Evolutionary conservation across 1,284 basidiomycete species (phyloP).

Genomic region (Meira miltonrushii): DNA sequence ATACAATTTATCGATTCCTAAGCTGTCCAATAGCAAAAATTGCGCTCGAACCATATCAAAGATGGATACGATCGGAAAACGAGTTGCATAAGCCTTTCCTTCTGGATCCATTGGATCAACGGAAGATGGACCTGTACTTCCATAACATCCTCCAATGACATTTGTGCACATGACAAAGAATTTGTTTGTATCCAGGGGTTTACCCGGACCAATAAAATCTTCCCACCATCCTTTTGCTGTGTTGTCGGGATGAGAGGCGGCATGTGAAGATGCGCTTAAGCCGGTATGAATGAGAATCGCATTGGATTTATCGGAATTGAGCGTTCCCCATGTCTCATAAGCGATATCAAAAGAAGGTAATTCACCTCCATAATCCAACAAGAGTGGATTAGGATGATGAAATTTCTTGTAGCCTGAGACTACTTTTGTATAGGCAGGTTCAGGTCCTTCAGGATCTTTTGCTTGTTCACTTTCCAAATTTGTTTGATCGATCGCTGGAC

Average conservation of each 20-base stretch:
- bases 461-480: slow-evolving; percentile 1
- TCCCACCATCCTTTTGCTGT: slow-evolving; percentile 94
- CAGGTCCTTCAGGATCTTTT: slow-evolving; percentile 47
- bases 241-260: slow-evolving; percentile 74
- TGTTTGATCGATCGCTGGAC: slow-evolving; percentile 8
- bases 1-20: slow-evolving; percentile 79
- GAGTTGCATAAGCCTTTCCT: slow-evolving; percentile 69
- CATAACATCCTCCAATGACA: slow-evolving; percentile 94
- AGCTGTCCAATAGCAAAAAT: slow-evolving; percentile 75
- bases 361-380: slow-evolving; percentile 67
- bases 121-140: slow-evolving; percentile 87
- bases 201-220: slow-evolving; percentile 88
- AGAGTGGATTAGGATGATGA: slow-evolving; percentile 58
- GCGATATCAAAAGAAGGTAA: slow-evolving; percentile 77
- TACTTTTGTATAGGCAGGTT: slow-evolving; percentile 55
- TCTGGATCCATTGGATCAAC: slow-evolving; percentile 61
- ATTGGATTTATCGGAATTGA: slow-evolving; percentile 74
- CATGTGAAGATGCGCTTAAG: slow-evolving; percentile 89
- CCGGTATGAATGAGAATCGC: slow-evolving; percentile 96
- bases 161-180: slow-evolving; percentile 96
- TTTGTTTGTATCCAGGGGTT: slow-evolving; percentile 80
- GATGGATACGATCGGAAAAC: slow-evolving; percentile 83
- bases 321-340: slow-evolving; percentile 94
- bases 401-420: slow-evolving; percentile 53
- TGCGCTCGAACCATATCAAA: slow-evolving; percentile 96